Conservation (phyloP, 768 basidiomycete genomes). For the Lentinula boryana region DNA sequence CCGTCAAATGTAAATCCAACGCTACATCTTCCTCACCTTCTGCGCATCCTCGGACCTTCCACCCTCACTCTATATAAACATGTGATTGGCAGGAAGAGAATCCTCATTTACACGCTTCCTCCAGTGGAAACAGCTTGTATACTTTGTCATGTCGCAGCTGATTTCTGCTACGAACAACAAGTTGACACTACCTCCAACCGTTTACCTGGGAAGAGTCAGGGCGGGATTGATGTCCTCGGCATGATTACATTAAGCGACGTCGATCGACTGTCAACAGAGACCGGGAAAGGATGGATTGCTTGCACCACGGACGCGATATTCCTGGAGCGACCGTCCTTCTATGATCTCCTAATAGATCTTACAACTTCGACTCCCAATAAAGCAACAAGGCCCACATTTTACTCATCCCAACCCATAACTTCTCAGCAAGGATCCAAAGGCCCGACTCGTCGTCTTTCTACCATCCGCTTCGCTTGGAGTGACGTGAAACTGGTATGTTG, state of each 20-base stretch:
- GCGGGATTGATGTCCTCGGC: slow-evolving; percentile 65
- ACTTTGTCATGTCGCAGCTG: slow-evolving; percentile 64
- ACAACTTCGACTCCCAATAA: slow-evolving; percentile 60
- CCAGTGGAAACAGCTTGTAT: slow-evolving; percentile 78
- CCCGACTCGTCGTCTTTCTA: slow-evolving; percentile 50
- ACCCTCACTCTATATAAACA: slow-evolving; percentile 76
- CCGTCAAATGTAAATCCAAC: slow-evolving; percentile 41
- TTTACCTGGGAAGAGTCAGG: slow-evolving; percentile 35
- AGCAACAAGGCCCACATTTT: slow-evolving; percentile 60
- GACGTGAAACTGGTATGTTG: slow-evolving; percentile 64
- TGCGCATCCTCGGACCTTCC: slow-evolving; percentile 75
- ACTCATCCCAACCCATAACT: slow-evolving; percentile 45
- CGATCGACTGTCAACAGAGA: slow-evolving; percentile 52
- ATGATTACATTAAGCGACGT: slow-evolving; percentile 77
- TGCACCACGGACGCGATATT: slow-evolving; percentile 86
- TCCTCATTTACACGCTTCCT: slow-evolving; percentile 76
- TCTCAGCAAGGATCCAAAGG: slow-evolving; percentile 22
- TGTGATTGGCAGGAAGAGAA: slow-evolving; percentile 63
- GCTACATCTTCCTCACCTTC: slow-evolving; percentile 66
- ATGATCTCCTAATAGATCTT: slow-evolving; percentile 78
- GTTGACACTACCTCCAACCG: slow-evolving; percentile 20
- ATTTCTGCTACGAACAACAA: slow-evolving; percentile 42
- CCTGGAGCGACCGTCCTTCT: slow-evolving; percentile 72
- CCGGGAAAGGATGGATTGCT: slow-evolving; percentile 76
- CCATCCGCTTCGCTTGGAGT: slow-evolving; percentile 77